Evolutionary conservation across 2,329 filamentous ascomycete species (phyloP).

Genomic region (Exophiala sp.): DNA sequence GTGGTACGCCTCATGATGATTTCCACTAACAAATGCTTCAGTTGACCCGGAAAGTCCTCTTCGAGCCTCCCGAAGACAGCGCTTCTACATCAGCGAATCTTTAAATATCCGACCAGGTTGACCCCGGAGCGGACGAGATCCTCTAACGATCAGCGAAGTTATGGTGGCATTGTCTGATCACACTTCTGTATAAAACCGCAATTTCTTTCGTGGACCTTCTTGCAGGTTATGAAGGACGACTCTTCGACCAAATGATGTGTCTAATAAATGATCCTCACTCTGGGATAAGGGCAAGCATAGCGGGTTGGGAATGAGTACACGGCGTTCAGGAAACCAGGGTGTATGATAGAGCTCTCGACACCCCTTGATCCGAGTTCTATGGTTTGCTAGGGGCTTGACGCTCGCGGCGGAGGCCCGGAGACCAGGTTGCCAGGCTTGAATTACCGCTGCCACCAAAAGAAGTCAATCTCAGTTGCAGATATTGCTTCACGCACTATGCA

Average conservation of each 20-base stretch:
- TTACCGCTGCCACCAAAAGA: background rate
- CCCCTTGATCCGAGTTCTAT: background rate
- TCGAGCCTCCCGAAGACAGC: constrained; percentile 33
- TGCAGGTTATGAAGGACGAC: constrained; percentile 3
- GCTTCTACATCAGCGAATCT: constrained; percentile 6
- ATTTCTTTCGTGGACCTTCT: constrained; percentile 4
- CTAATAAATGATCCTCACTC: constrained; percentile 22
- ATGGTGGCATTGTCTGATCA: background rate
- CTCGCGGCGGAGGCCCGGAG: background rate
- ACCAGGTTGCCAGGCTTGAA: background rate
- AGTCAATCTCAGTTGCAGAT: background rate
- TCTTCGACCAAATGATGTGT: constrained; percentile 11
- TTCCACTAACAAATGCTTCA: constrained; percentile 30
- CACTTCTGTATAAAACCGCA: constrained; percentile 19
- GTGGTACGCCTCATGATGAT: constrained; percentile 9
- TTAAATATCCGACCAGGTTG: background rate
- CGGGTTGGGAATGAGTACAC: constrained; percentile 16
- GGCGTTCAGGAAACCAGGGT: constrained; percentile 14
- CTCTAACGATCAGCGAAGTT: background rate
- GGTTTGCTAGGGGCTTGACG: background rate
- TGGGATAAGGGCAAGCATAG: constrained; percentile 22
- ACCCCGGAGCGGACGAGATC: background rate
- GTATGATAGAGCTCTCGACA: constrained; percentile 15
- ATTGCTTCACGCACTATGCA: background rate
- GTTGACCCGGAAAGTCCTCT: constrained; percentile 48